These are phyloP conservation scores for Boletus coccyginus DNA, from an alignment of 768 basidiomycete genomes.

Conservation along the genomic window DNA sequence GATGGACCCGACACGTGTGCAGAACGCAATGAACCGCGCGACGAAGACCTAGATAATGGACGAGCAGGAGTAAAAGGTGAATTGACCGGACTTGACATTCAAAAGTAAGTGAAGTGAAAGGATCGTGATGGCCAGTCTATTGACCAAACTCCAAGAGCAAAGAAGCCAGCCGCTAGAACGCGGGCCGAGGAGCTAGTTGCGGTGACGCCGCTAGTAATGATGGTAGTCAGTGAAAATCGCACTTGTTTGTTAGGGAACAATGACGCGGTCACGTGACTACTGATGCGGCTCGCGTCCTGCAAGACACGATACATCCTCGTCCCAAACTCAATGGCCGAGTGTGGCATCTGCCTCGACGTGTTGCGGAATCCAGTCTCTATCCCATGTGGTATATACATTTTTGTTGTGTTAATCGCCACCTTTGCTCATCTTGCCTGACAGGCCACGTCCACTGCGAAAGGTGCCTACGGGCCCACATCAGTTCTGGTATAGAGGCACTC, in stretches of 20 bases:
- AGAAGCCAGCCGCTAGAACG: conserved; percentile 1
- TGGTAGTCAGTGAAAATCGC: background rate
- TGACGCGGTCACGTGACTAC: conserved; percentile 30
- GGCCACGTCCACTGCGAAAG: conserved; percentile 67
- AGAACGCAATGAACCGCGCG: conserved; percentile 47
- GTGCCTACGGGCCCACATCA: conserved; percentile 45
- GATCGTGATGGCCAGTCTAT: conserved; percentile 23
- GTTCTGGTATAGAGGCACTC: conserved; percentile 29
- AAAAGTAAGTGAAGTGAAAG: conserved; percentile 22
- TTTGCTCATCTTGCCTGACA: conserved; percentile 22
- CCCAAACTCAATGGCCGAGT: conserved; percentile 43
- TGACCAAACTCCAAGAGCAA: conserved; percentile 15
- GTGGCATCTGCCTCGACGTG: conserved; percentile 59
- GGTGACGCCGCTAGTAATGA: conserved; percentile 7
- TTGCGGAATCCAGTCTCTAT: conserved; percentile 54
- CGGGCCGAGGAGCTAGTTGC: conserved; percentile 7
- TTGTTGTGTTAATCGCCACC: background rate
- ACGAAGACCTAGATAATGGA: conserved; percentile 46
- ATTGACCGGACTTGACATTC: conserved; percentile 34
- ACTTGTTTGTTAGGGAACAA: conserved; percentile 10
- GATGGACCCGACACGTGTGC: conserved; percentile 54
- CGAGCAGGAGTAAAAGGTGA: conserved; percentile 35
- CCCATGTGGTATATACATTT: conserved; percentile 54
- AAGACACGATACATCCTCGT: background rate
- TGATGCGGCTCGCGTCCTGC: background rate